A percentile compares a stretch with the other conserved stretches of the same genome.
Evolutionary conservation across 345 rosid species (phyloP).

Genomic region (Lepidium sativum): DNA sequence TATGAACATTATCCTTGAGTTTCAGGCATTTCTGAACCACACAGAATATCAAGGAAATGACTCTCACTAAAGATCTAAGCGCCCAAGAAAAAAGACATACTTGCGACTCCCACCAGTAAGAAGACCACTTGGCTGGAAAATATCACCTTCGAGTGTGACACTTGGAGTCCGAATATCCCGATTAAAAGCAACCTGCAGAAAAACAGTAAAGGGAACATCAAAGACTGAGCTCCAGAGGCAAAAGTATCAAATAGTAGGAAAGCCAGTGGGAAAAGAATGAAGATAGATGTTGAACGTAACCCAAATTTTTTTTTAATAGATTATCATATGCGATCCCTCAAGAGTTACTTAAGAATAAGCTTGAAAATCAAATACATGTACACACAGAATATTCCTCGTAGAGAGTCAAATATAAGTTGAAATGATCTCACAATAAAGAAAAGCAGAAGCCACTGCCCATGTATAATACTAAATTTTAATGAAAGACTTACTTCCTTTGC

Average conservation of each 20-base stretch:
- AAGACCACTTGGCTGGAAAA: slow-evolving; percentile 93
- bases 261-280: neutral
- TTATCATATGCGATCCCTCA: neutral
- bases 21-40: slow-evolving; percentile 4
- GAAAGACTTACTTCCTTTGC: slow-evolving; percentile 73
- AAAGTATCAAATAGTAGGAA: neutral
- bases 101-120: slow-evolving; percentile 96
- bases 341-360: neutral
- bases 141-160: slow-evolving; percentile 94
- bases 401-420: neutral
- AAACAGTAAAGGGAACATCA: slow-evolving; percentile 3
- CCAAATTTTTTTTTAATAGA: neutral
- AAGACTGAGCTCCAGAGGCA: neutral
- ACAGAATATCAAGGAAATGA: slow-evolving; percentile 3
- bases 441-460: neutral
- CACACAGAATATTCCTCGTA: neutral
- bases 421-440: neutral
- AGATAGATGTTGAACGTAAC: neutral
- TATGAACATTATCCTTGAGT: neutral
- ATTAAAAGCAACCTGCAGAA: slow-evolving; percentile 75
- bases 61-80: neutral
- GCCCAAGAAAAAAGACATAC: slow-evolving; percentile 31
- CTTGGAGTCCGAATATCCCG: slow-evolving; percentile 58
- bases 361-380: neutral
- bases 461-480: neutral